Percentiles rank a stretch among this genome's conserved stretches.
phyloP scores from a whole-genome alignment of 176 grass and related monocot species.

The Cymbopogon citratus region DNA sequence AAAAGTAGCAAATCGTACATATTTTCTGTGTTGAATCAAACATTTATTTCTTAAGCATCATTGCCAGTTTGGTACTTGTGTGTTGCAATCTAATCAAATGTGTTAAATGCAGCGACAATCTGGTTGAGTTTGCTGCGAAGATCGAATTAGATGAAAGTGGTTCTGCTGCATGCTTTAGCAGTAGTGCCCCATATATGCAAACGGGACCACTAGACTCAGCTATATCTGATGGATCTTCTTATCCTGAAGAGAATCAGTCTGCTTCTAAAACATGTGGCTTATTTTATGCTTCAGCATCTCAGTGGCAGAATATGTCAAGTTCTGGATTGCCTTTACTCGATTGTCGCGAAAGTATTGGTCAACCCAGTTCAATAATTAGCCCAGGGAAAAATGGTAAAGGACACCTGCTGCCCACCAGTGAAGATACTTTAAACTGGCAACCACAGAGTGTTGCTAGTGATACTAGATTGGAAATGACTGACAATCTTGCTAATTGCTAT shows the following conservation, averaged over 20 bases:
- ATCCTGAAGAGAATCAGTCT: slow-evolving; percentile 38
- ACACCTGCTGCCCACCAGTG: neutral
- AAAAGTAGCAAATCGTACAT: neutral
- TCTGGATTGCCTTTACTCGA: slow-evolving; percentile 21
- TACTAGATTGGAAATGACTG: slow-evolving; percentile 26
- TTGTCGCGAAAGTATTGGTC: slow-evolving; percentile 8
- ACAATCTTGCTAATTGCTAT: slow-evolving; percentile 19
- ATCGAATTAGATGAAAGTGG: slow-evolving; percentile 30
- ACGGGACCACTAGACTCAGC: slow-evolving; percentile 15
- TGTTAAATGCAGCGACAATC: slow-evolving; percentile 41
- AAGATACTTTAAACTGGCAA: slow-evolving; percentile 16
- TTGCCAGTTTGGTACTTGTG: slow-evolving; percentile 18
- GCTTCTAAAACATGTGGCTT: slow-evolving; percentile 41
- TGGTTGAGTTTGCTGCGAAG: slow-evolving; percentile 16
- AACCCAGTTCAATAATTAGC: slow-evolving; percentile 17
- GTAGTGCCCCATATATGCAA: slow-evolving; percentile 21
- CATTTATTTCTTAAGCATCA: neutral
- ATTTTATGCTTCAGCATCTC: slow-evolving; percentile 31
- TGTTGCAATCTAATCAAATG: slow-evolving; percentile 16
- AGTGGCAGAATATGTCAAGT: slow-evolving; percentile 26
- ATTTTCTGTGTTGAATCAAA: neutral
- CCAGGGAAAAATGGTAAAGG: neutral
- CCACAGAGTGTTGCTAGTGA: slow-evolving; percentile 12
- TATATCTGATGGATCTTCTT: slow-evolving; percentile 44
- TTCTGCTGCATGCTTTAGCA: slow-evolving; percentile 25